Evolutionary conservation across 1,284 basidiomycete genomes (phyloP), one percentile per base, ranked within the genome.

Genomic region (Pseudozyma sp.): DNA sequence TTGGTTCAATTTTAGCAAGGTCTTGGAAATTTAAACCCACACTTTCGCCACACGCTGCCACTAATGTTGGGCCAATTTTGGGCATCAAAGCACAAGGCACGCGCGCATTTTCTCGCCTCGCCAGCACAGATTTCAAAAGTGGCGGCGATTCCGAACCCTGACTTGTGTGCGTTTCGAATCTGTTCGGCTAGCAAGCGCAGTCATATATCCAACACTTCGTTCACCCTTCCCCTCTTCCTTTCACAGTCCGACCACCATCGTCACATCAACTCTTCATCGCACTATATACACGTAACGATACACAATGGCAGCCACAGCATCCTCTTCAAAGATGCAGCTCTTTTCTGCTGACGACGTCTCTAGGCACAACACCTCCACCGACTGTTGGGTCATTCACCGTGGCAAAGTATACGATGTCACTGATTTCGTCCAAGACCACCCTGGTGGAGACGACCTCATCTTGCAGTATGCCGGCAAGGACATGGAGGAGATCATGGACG

Each of bases 401-500:
- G 87, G 86, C 52, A 82, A 84, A 45, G 87, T 88, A 36, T 88
- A 87, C 83, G 86, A 88, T 67, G 78, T 88, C 52, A 87, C 88
- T 47, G 73, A 84, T 6, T 88, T 88, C 76, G 78, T 87, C 21
- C 76, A 81, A 19, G 87, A 88, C 77, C 88, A 88, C 69, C 81
- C 83, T 6, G 85, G 88, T 59, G 88, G 88, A 42, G 88, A 88
- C 68, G 87, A 88, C 71, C 83, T 88, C 58, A 79, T 88, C 63
- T 60, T 87, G 16, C 87, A 90, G 54, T 89, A 92, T 85, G 94
- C 93, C 3, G 95, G 94, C 54, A 90, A 91, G 86, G 94, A 97
- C 83, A 89, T 98, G 58, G 91, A 89, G 39, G 87, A 86, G 18
- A 87, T 91, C 68, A 98, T 99, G 96, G 89, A 89, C 80, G 92